Percentiles rank a stretch among this genome's conserved stretches.
These are phyloP conservation scores for Cystobasidium onofrii DNA, from an alignment of 768 basidiomycete species.

Conservation along the genomic window DNA sequence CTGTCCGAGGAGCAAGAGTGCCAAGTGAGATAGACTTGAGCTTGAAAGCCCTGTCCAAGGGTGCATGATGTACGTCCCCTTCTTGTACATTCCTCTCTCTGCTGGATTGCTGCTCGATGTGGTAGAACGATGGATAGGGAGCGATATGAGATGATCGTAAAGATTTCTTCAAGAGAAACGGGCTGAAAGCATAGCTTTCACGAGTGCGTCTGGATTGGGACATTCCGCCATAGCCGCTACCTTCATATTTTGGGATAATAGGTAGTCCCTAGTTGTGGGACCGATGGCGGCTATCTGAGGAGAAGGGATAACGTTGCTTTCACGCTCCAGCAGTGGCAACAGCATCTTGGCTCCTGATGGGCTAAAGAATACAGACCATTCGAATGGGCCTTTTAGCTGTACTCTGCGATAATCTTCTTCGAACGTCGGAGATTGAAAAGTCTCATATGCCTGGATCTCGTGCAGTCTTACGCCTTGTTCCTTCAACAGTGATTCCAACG, in stretches of 20 bases:
- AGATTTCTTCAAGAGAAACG: neutral
- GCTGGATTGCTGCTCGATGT: neutral
- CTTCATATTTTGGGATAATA: neutral
- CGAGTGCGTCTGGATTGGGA: slow-evolving; percentile 9
- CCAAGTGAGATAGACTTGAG: neutral
- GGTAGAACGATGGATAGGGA: neutral
- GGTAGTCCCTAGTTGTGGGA: slow-evolving; percentile 13
- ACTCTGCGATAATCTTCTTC: slow-evolving; percentile 1
- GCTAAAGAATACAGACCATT: slow-evolving; percentile 37
- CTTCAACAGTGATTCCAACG: slow-evolving; percentile 53
- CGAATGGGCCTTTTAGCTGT: neutral
- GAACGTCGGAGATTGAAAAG: slow-evolving; percentile 42
- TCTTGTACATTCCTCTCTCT: neutral
- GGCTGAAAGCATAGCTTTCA: neutral
- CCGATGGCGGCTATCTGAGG: slow-evolving; percentile 16
- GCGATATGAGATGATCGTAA: neutral
- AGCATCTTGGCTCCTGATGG: slow-evolving; percentile 35
- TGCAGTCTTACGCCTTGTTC: slow-evolving; percentile 51
- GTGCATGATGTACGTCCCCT: neutral
- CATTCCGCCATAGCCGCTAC: slow-evolving; percentile 18
- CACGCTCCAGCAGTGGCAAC: neutral
- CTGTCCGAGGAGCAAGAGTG: neutral
- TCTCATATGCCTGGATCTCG: slow-evolving; percentile 62
- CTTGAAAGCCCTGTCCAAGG: neutral
- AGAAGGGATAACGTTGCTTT: neutral